Evolutionary conservation across 2,329 filamentous ascomycete species (phyloP).

Genomic region (Ophiostoma sp.): DNA sequence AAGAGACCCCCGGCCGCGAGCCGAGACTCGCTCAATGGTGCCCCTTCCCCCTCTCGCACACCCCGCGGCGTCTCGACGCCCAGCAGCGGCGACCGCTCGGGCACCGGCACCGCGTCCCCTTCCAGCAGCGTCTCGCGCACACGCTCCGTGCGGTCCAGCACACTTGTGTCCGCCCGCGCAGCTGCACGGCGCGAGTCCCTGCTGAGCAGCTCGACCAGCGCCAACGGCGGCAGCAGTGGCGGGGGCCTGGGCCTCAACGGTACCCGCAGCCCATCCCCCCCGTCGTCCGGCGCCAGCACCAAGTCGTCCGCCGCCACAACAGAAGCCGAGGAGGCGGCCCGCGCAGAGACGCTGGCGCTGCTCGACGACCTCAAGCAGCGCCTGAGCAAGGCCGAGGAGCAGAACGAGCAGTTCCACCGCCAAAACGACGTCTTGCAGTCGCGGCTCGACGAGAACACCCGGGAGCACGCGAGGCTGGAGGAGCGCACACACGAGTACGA

Average conservation of each 20-base stretch:
- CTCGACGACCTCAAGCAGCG: constrained; percentile 81
- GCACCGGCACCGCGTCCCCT: constrained; percentile 37
- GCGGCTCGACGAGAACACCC: constrained; percentile 77
- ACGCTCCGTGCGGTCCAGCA: constrained; percentile 58
- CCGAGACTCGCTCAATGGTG: constrained; percentile 27
- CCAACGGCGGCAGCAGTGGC: constrained; percentile 1
- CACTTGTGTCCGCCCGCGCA: constrained; percentile 66
- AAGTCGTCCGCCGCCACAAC: constrained; percentile 19
- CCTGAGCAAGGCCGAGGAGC: constrained; percentile 70
- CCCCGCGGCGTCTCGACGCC: constrained; percentile 46
- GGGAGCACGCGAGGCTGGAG: constrained; percentile 79
- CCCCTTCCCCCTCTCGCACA: constrained; percentile 40
- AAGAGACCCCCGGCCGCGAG: constrained; percentile 47
- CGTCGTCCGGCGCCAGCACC: neutral
- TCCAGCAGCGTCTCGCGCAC: constrained; percentile 46
- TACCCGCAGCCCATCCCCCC: constrained; percentile 13
- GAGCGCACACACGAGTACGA: constrained; percentile 83
- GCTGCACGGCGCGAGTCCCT: constrained; percentile 50
- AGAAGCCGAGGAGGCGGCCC: constrained; percentile 63
- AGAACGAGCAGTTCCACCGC: constrained; percentile 74
- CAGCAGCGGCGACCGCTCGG: constrained; percentile 21
- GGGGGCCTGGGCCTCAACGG: constrained; percentile 22
- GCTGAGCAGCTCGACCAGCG: constrained; percentile 28
- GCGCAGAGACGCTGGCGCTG: constrained; percentile 70
- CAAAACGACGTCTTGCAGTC: constrained; percentile 80